These are phyloP conservation scores for Pyrus communis DNA, from an alignment of 306 rosid genomes.

Conservation along the genomic window DNA sequence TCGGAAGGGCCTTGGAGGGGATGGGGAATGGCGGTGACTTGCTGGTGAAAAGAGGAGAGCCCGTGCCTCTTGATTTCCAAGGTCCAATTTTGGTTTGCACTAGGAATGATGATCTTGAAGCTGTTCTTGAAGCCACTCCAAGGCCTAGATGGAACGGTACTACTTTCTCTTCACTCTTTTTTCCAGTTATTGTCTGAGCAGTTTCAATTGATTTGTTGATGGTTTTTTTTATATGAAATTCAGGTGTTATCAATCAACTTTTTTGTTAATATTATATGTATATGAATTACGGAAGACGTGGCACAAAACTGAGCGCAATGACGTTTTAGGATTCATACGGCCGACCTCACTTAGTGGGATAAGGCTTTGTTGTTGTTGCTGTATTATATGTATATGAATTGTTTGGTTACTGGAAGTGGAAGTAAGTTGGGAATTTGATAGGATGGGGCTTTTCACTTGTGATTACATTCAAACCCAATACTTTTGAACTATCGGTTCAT, in stretches of 20 bases:
- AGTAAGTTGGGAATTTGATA: too few relatives aligned
- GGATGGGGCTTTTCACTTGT: too few relatives aligned
- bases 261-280: not conserved
- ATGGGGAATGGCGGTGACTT: slow-evolving; percentile 68
- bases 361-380: too few relatives aligned
- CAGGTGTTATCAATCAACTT: not conserved
- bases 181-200: not conserved
- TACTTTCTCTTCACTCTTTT: not conserved
- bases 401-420: too few relatives aligned
- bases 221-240: not conserved
- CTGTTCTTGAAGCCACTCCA: slow-evolving; percentile 72
- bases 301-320: too few relatives aligned
- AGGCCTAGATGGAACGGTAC: slow-evolving; percentile 80
- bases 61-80: slow-evolving; percentile 53
- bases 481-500: not conserved
- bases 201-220: not conserved
- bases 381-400: not conserved
- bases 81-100: slow-evolving; percentile 92
- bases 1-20: slow-evolving; percentile 65
- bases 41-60: slow-evolving; percentile 62
- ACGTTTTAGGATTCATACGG: too few relatives aligned
- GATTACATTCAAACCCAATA: too few relatives aligned
- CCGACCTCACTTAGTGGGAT: too few relatives aligned
- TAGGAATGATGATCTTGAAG: slow-evolving; percentile 86
- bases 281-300: not conserved